Conservation (phyloP, 768 basidiomycete species). For the Tulasnella sp. region DNA sequence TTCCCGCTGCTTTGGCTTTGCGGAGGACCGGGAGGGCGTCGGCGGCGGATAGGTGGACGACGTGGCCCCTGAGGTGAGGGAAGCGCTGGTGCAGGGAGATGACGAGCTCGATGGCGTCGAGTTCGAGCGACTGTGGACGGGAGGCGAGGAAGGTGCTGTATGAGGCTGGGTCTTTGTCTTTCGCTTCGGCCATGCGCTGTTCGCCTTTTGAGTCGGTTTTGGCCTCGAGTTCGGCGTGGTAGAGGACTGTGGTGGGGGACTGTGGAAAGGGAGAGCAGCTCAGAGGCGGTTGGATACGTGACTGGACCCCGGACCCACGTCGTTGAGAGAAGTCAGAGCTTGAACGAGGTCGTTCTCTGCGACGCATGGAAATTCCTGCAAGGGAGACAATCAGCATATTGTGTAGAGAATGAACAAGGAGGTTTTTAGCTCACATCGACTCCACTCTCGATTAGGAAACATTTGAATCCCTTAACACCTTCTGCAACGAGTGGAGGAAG, state of each 20-base stretch:
- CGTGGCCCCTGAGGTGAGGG: slow-evolving; percentile 71
- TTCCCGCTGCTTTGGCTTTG: slow-evolving; percentile 48
- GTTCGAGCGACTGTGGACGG: slow-evolving; percentile 70
- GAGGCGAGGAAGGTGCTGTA: slow-evolving; percentile 82
- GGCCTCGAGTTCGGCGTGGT: slow-evolving; percentile 82
- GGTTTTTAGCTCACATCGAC: slow-evolving; percentile 54
- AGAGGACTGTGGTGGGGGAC: slow-evolving; percentile 61
- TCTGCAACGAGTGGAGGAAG: slow-evolving; percentile 61
- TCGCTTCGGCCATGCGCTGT: not conserved
- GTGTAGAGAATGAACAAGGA: not conserved
- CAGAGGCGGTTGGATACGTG: not conserved
- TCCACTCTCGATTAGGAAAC: slow-evolving; percentile 91
- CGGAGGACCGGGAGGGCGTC: slow-evolving; percentile 66
- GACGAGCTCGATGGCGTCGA: slow-evolving; percentile 70
- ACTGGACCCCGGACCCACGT: slow-evolving; percentile 37
- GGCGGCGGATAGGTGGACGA: slow-evolving; percentile 89
- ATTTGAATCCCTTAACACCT: slow-evolving; percentile 94
- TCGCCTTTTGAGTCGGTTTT: slow-evolving; percentile 17
- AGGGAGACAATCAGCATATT: not conserved
- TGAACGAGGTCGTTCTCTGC: slow-evolving; percentile 49
- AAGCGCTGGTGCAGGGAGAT: slow-evolving; percentile 47
- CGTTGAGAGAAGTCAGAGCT: slow-evolving; percentile 55
- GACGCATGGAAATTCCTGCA: slow-evolving; percentile 87
- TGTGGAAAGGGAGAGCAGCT: slow-evolving; percentile 32
- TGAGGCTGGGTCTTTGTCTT: slow-evolving; percentile 34